Percentiles rank a stretch among this genome's conserved stretches.
Evolutionary conservation across 139 green algal species (phyloP).

Genomic region (Coccomyxa sp.): DNA sequence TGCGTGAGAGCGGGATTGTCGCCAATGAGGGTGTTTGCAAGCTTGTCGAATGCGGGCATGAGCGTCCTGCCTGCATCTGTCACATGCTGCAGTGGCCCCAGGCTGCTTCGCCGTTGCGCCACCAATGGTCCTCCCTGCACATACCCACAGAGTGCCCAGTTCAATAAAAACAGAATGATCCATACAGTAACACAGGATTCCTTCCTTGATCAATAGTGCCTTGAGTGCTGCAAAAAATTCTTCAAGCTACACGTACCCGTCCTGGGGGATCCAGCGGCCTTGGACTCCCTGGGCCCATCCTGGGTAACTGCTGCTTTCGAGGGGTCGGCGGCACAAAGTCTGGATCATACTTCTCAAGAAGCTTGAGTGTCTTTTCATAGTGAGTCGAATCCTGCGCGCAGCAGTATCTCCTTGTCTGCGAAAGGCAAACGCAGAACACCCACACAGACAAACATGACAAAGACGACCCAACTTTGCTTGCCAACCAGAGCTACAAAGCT

Average conservation of each 20-base stretch:
- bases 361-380: constrained; percentile 51
- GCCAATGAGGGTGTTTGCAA: constrained; percentile 38
- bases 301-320: neutral
- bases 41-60: constrained; percentile 43
- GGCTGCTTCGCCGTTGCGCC: constrained; percentile 4
- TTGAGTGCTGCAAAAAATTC: too few species aligned
- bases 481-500: neutral
- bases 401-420: neutral
- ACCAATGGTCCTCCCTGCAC: neutral
- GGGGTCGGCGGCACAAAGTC: constrained; percentile 30
- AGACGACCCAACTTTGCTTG: neutral
- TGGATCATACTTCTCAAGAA: constrained; percentile 66
- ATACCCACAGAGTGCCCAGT: neutral
- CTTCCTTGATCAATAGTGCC: too few species aligned
- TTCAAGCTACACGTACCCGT: too few species aligned
- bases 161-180: neutral
- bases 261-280: too few species aligned
- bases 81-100: constrained; percentile 5
- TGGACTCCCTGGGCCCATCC: too few species aligned
- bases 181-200: too few species aligned
- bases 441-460: neutral
- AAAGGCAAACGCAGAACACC: neutral
- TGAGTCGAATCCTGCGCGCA: constrained; percentile 50
- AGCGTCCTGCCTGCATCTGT: constrained; percentile 34
- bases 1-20: constrained; percentile 50